Evolutionary conservation across 208 protist genomes (phyloP).

Genomic region (Strigomonas culicis): DNA sequence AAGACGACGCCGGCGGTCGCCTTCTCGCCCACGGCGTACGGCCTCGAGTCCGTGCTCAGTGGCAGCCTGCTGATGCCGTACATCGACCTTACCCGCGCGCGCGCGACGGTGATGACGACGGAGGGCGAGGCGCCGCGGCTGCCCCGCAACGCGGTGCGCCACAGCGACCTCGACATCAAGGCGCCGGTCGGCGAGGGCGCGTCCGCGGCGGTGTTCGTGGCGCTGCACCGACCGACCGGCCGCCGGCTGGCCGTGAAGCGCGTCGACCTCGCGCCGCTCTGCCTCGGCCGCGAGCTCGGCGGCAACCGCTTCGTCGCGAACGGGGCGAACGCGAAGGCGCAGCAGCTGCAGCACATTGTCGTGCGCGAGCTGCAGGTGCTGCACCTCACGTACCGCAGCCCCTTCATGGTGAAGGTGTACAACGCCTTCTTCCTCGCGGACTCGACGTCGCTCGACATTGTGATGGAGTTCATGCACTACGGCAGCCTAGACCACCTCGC

Average conservation of each 20-base stretch:
- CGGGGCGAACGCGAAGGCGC: conserved; percentile 23
- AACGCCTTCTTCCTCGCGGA: conserved; percentile 77
- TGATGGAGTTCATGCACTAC: conserved; percentile 92
- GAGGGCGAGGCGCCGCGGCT: conserved; percentile 4
- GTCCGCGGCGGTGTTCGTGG: conserved; percentile 68
- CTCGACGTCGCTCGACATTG: conserved; percentile 66
- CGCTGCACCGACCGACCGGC: conserved; percentile 61
- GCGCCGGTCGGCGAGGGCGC: conserved; percentile 57
- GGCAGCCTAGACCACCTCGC: conserved; percentile 67
- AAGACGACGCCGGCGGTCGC: not conserved
- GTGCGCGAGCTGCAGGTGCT: conserved; percentile 83
- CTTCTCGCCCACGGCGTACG: not conserved
- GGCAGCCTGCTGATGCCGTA: conserved; percentile 1
- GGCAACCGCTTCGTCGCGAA: conserved; percentile 4
- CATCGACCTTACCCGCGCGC: not conserved
- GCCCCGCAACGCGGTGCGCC: conserved; percentile 48
- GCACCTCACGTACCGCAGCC: conserved; percentile 80
- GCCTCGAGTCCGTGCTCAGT: no score
- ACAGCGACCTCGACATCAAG: conserved; percentile 47
- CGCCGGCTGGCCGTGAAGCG: conserved; percentile 76
- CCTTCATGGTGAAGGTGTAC: conserved; percentile 90
- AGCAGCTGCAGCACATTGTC: conserved; percentile 68
- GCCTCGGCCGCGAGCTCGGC: conserved; percentile 16
- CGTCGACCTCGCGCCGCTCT: conserved; percentile 65
- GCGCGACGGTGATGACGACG: no score